Conservation (phyloP, 2,329 filamentous ascomycete species). For the Leptodontidium sp. region DNA sequence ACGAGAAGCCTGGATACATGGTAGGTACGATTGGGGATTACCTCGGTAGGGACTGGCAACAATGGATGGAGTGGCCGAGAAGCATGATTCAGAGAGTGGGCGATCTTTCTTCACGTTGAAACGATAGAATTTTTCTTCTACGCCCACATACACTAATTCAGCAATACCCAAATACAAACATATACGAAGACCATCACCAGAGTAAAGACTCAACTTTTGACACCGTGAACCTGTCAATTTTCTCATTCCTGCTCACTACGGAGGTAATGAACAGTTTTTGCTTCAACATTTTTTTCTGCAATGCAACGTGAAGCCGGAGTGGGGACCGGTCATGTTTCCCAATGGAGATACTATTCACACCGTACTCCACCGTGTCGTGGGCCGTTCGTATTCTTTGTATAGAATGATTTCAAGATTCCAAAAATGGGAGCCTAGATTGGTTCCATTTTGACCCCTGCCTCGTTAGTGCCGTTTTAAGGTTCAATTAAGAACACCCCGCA, state of each 20-base stretch:
- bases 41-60: conserved; percentile 25
- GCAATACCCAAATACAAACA: background rate
- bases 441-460: too few relatives aligned
- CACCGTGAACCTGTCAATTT: background rate
- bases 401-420: too few relatives aligned
- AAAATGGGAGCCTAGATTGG: too few relatives aligned
- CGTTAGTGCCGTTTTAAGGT: too few relatives aligned
- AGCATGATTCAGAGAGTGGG: conserved; percentile 20
- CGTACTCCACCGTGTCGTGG: too few relatives aligned
- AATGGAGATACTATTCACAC: too few relatives aligned
- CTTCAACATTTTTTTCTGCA: too few relatives aligned
- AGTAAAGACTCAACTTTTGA: background rate
- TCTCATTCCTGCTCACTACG: background rate
- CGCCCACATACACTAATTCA: background rate
- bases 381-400: too few relatives aligned
- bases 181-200: background rate
- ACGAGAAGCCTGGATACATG: conserved; percentile 37
- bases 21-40: conserved; percentile 32
- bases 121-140: background rate
- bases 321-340: too few relatives aligned
- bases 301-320: too few relatives aligned
- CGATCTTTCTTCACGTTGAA: conserved; percentile 1
- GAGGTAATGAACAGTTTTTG: too few relatives aligned
- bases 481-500: too few relatives aligned
- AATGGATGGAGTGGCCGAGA: conserved; percentile 36